Evolutionary conservation across 495 filamentous ascomycete species (phyloP).

Genomic region (Xylaria intraflava): DNA sequence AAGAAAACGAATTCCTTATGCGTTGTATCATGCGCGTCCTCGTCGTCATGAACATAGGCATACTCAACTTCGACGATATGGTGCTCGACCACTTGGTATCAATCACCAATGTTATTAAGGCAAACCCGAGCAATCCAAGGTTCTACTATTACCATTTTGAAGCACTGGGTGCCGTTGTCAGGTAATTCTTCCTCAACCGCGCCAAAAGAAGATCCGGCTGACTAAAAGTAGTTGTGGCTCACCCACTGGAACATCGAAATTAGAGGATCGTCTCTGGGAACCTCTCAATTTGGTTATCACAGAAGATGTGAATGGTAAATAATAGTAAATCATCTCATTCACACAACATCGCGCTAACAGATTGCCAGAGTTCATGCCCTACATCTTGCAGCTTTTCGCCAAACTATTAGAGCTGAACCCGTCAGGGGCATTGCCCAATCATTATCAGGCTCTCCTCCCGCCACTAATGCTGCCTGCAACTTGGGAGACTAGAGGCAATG

Average conservation of each 20-base stretch:
- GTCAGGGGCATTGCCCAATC: constrained; percentile 60
- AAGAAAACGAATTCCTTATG: constrained; percentile 99
- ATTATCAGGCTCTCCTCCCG: constrained; percentile 67
- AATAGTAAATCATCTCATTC: background rate
- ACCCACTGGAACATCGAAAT: constrained; percentile 50
- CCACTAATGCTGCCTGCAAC: constrained; percentile 66
- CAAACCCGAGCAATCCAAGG: constrained; percentile 92
- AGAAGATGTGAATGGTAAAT: constrained; percentile 69
- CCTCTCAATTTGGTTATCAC: constrained; percentile 71
- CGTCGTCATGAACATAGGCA: constrained; percentile 78
- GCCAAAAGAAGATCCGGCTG: background rate
- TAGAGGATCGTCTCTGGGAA: constrained; percentile 69
- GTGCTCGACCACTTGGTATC: constrained; percentile 71
- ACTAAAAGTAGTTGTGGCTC: constrained; percentile 56
- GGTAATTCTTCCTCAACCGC: constrained; percentile 35
- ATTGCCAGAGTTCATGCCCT: constrained; percentile 79
- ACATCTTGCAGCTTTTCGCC: constrained; percentile 91
- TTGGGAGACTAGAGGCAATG: constrained; percentile 89
- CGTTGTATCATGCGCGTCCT: constrained; percentile 95
- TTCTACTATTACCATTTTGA: constrained; percentile 99
- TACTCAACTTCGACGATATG: constrained; percentile 60
- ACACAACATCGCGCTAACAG: constrained; percentile 10
- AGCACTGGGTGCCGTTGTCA: constrained; percentile 86
- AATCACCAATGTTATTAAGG: constrained; percentile 80
- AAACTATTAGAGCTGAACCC: constrained; percentile 80